phyloP scores from a whole-genome alignment of 202 grass and related monocot species.

The Zoysia matrella region DNA sequence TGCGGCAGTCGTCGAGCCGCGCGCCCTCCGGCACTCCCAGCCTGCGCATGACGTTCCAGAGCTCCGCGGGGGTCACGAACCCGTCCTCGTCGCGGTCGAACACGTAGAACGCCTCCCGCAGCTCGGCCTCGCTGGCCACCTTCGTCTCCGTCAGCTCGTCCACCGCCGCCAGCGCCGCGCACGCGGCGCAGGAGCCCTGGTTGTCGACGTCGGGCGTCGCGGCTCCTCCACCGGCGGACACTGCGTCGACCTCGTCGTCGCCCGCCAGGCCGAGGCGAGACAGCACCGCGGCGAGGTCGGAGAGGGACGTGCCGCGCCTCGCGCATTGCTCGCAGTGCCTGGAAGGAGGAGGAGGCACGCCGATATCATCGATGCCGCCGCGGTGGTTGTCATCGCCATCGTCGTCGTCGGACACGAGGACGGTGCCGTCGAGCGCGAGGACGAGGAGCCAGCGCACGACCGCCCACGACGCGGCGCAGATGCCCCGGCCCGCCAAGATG shows the following conservation, averaged over 20 bases:
- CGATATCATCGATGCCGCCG: neutral
- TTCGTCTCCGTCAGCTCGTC: conserved; percentile 61
- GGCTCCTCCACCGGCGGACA: neutral
- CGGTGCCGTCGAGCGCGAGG: conserved; percentile 4
- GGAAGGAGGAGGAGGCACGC: too few relatives aligned
- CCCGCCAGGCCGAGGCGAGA: conserved; percentile 20
- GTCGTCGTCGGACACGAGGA: neutral
- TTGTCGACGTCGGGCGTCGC: neutral
- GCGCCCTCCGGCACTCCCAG: conserved; percentile 58
- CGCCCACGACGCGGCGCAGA: neutral
- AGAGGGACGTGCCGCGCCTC: neutral
- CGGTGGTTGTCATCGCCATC: neutral
- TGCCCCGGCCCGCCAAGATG: neutral
- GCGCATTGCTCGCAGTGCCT: conserved; percentile 33
- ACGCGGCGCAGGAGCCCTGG: neutral
- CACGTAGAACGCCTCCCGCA: conserved; percentile 76
- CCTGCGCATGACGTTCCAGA: conserved; percentile 71
- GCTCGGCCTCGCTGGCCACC: conserved; percentile 63
- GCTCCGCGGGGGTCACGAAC: conserved; percentile 59
- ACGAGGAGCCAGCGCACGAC: neutral
- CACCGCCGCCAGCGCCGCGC: conserved; percentile 28
- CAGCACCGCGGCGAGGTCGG: conserved; percentile 35
- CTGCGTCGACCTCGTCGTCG: neutral
- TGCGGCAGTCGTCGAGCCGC: conserved; percentile 50
- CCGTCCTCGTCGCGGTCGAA: conserved; percentile 88